Evolutionary conservation across 2,329 filamentous ascomycete species (phyloP), one percentile per base, ranked within the genome.

Genomic region (Colletotrichum limetticola): DNA sequence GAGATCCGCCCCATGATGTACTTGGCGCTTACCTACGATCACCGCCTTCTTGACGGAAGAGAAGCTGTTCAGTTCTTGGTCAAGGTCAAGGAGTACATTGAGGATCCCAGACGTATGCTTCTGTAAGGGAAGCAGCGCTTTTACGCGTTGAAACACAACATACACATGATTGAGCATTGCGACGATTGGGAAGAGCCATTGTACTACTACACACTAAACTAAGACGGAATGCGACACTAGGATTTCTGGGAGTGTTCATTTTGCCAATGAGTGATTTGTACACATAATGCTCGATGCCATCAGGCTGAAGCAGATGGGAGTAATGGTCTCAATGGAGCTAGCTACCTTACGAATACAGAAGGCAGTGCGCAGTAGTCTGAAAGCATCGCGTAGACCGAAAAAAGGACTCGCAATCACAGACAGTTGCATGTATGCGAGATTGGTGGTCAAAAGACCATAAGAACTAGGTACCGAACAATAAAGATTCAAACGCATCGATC

Each of bases 1-100:
- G 95, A 98, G 83, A 94, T 98, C 78, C 91, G 97, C 77, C 97
- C 97, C n/a, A 98, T 99, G 95, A 99, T 99, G 97, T 98, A 98
- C 84, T 90, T 99, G 76, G 97, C 97, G 55, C 89, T 99, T 73
- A 99, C 97, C 16, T 99, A 99, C 81, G 97, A 99, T 83, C 97
- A 99, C 86, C 94, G 97, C 81, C 91, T 99, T 62, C 88, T 99
- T 28, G 97, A 98, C 83, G 97, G 97, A 63, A 91, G 96, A 81
- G 96, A 98, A 86, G 97, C 96, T 59, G 95, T 98, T 53, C 97
- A 96, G 75, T 98, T 98, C 89, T 88, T 98, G 77, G 93, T 98
- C 74, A 98, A 97, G 90, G 88, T 99, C 80, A 98, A 98, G 91
- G 94, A 98, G 83, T 98, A 94, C 82, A 97, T 98, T 78, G 96